Base-by-base conservation (phyloP, 2,329 filamentous ascomycete genomes). In the Aureobasidium pullulans region DNA sequence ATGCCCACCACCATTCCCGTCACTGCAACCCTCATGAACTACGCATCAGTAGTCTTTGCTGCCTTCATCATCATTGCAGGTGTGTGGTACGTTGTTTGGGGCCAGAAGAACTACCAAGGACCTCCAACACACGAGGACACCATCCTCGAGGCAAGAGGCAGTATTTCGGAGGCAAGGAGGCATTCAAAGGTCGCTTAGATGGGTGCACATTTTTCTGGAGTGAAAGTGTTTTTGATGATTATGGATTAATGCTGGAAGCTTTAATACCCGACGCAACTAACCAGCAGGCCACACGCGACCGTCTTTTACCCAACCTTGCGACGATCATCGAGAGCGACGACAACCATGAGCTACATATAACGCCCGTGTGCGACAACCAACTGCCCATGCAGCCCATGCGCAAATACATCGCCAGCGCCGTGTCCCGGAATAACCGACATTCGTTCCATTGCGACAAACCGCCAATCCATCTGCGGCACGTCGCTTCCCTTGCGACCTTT, bases 31-130 rank as follows among this genome's bases (percentile, higher is more conserved):
- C 79, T 76, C 40, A 86, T 89, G 77, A 90, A 90, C 77, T 90
- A 89, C 71, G 87, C 86, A 1, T 84, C 84, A 13, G 87, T 85
- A 36, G 87, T 90, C n/a, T 89, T 90, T 65, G 81, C 86, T 29
- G 84, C 78, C 5, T 86, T 88, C 62, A 79, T 82, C 58, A 50
- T 76, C 40, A 79, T 89, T 60, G 82, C 87, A 1, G 79, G 77
- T 9, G 71, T 74, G 7, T 90, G 86, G 86, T 90, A 90, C 75
- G 75, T 83, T 64, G 77, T 79, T 54, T 88, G 85, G 84, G 87
- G 87, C 36, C 81, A 82, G 72, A 82, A 84, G 73, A 83, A 89
- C 72, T 88, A 88, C 72, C 76, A 77, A 47, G 85, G 85, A 15
- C 85, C 84, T 1, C 63, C 72, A 36, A 67, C 73, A 34, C 71